Conservation (phyloP, 2,329 filamentous ascomycete species). For the Phialophora verrucosa region DNA sequence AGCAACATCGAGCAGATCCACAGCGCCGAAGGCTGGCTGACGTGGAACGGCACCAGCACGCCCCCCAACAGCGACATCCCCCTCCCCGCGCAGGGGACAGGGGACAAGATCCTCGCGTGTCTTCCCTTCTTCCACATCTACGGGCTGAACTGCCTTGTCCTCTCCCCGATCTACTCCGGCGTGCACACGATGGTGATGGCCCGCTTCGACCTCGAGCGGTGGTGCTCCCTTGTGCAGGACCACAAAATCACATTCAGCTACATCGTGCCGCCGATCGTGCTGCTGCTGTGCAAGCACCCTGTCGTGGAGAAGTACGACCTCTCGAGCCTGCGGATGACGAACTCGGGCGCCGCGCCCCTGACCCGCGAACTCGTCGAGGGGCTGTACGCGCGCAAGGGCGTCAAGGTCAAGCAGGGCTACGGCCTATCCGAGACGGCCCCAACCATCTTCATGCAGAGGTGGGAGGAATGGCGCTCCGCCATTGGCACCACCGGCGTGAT, state of each 20-base stretch:
- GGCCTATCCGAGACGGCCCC: conserved; percentile 87
- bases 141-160: conserved; percentile 74
- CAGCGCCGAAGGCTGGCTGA: conserved; percentile 62
- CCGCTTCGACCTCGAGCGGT: conserved; percentile 80
- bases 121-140: conserved; percentile 94
- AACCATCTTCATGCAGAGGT: conserved; percentile 73
- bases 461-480: conserved; percentile 75
- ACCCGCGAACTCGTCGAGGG: conserved; percentile 78
- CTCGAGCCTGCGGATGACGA: conserved; percentile 78
- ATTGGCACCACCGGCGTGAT: conserved; percentile 81
- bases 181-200: conserved; percentile 72
- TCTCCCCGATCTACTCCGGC: conserved; percentile 70
- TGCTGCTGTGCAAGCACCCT: conserved; percentile 80
- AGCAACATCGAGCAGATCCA: conserved; percentile 69
- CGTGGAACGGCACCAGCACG: conserved; percentile 60
- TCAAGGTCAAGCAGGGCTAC: conserved; percentile 91
- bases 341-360: conserved; percentile 84
- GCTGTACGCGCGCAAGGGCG: conserved; percentile 73
- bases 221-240: conserved; percentile 77
- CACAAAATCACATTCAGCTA: conserved; percentile 78
- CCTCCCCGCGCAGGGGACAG: conserved; percentile 53
- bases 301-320: conserved; percentile 81
- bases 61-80: conserved; percentile 36
- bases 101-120: conserved; percentile 77
- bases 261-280: conserved; percentile 81